Conservation (phyloP, 83 land plant genomes). For the Thuja plicata region DNA sequence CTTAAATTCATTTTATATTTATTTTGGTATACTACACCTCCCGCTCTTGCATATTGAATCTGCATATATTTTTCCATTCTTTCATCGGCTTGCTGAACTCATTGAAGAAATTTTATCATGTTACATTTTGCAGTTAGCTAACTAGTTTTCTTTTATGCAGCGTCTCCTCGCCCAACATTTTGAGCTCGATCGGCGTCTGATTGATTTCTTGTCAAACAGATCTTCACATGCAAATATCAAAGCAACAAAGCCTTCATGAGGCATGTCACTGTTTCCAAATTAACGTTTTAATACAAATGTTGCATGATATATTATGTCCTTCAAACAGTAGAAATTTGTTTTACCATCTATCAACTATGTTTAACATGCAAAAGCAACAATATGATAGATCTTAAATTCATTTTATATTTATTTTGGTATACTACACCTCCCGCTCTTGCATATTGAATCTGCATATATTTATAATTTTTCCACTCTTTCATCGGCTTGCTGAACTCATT, state of each 20-base stretch:
- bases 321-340: not conserved
- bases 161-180: constrained; percentile 35
- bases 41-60: not conserved
- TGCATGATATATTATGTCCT: not conserved
- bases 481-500: not conserved
- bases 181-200: constrained; percentile 48
- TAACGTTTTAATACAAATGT: not conserved
- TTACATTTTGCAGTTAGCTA: not conserved
- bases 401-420: not conserved
- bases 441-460: not conserved
- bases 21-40: not conserved
- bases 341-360: not conserved
- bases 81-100: not conserved
- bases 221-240: not conserved
- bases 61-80: not conserved
- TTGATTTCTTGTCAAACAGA: constrained; percentile 33
- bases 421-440: not conserved
- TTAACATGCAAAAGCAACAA: not conserved
- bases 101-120: not conserved
- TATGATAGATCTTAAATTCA: not conserved
- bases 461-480: not conserved
- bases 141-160: constrained; percentile 22
- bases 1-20: not conserved
- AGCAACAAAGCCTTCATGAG: too few relatives aligned
- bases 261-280: not conserved